These are phyloP conservation scores for Arthrobotrys conoides DNA, from an alignment of 2,329 filamentous ascomycete species.

Conservation along the genomic window DNA sequence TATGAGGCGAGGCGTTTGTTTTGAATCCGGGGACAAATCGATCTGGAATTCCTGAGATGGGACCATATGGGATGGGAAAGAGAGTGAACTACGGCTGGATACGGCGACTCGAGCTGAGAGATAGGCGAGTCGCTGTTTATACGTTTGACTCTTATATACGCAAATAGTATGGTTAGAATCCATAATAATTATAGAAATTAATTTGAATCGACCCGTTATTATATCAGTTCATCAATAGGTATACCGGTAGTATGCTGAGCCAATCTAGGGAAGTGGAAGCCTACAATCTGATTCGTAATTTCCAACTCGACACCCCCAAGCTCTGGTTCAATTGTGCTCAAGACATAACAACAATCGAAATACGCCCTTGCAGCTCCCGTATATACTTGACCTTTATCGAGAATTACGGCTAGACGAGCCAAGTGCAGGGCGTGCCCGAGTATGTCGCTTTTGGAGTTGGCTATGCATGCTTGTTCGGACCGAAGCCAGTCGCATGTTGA, in stretches of 20 bases:
- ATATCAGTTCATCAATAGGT: too few species aligned
- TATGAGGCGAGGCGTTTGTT: slow-evolving; percentile 7
- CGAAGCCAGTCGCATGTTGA: slow-evolving; percentile 23
- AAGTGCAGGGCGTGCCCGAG: slow-evolving; percentile 39
- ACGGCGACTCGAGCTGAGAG: slow-evolving; percentile 23
- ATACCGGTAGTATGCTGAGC: too few species aligned
- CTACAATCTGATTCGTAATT: slow-evolving; percentile 45
- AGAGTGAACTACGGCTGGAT: slow-evolving; percentile 9
- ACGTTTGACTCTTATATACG: slow-evolving; percentile 29
- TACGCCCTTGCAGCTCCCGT: slow-evolving; percentile 43
- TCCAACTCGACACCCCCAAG: slow-evolving; percentile 33
- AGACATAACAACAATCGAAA: slow-evolving; percentile 46
- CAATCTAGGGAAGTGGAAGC: neutral
- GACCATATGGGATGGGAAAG: slow-evolving; percentile 14
- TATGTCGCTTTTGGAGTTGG: slow-evolving; percentile 34
- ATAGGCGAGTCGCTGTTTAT: slow-evolving; percentile 45
- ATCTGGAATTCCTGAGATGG: slow-evolving; percentile 20
- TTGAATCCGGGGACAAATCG: slow-evolving; percentile 6
- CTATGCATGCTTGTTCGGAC: slow-evolving; percentile 12
- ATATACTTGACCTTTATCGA: slow-evolving; percentile 50
- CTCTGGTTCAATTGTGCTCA: slow-evolving; percentile 26
- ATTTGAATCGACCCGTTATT: too few species aligned
- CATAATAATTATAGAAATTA: neutral
- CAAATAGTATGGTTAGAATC: neutral
- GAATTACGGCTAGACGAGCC: slow-evolving; percentile 46